These are phyloP conservation scores for Lentinula novae-zelandiae DNA, from an alignment of 1,284 basidiomycete species.

Conservation along the genomic window DNA sequence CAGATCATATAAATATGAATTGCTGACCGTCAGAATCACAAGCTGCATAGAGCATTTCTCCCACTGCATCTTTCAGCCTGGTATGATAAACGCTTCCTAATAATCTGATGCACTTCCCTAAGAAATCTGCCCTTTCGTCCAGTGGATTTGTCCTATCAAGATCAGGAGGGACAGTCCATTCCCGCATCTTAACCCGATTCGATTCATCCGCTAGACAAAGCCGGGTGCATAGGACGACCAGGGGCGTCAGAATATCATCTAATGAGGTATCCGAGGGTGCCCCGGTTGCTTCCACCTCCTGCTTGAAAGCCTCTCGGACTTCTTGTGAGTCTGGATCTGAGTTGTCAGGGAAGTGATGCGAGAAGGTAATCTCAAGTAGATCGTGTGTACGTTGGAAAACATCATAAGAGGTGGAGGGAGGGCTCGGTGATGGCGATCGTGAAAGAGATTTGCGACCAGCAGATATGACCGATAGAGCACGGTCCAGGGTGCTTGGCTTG, in stretches of 20 bases:
- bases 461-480: conserved; percentile 55
- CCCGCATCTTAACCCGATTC: conserved; percentile 52
- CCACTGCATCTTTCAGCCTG: conserved; percentile 68
- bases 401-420: conserved; percentile 29
- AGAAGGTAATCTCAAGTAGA: conserved; percentile 59
- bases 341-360: conserved; percentile 52
- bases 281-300: conserved; percentile 27
- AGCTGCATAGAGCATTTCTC: conserved; percentile 83
- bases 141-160: conserved; percentile 76
- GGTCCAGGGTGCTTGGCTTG: conserved; percentile 49
- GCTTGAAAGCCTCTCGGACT: conserved; percentile 47
- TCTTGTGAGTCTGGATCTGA: conserved; percentile 44
- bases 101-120: conserved; percentile 80
- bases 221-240: conserved; percentile 48
- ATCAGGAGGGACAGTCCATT: conserved; percentile 68
- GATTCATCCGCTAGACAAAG: conserved; percentile 61
- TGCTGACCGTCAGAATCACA: conserved; percentile 59
- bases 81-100: conserved; percentile 70
- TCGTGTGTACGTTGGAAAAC: conserved; percentile 61
- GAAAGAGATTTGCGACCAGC: conserved; percentile 39
- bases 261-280: conserved; percentile 42
- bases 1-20: not conserved
- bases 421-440: conserved; percentile 47
- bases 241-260: conserved; percentile 49
- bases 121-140: conserved; percentile 64